These are phyloP conservation scores for Ceratocystis lukuohia DNA, from an alignment of 2,329 filamentous ascomycete species.

Conservation along the genomic window DNA sequence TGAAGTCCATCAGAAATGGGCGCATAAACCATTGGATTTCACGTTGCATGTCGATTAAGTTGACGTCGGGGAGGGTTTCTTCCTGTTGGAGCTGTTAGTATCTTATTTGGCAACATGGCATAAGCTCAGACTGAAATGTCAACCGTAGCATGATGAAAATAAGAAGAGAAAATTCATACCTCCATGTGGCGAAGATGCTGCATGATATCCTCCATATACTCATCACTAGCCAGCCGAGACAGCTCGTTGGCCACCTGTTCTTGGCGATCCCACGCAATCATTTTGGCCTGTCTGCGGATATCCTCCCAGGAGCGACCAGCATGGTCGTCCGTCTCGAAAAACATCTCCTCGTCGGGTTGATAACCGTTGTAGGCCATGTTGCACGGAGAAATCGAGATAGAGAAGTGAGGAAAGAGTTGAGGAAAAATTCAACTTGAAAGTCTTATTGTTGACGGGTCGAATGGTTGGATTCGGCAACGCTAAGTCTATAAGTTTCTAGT, in stretches of 20 bases:
- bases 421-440: conserved; percentile 23
- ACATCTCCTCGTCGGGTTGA: conserved; percentile 33
- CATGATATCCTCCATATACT: conserved; percentile 90
- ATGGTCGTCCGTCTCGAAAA: conserved; percentile 43
- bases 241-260: conserved; percentile 81
- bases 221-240: conserved; percentile 69
- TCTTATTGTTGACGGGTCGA: neutral
- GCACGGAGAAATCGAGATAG: conserved; percentile 21
- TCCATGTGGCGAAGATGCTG: conserved; percentile 95
- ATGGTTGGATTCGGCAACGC: neutral
- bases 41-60: conserved; percentile 95
- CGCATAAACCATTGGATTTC: conserved; percentile 99
- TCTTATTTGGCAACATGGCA: neutral
- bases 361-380: conserved; percentile 34
- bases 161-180: conserved; percentile 31
- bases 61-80: conserved; percentile 87
- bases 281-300: conserved; percentile 61
- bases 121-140: conserved; percentile 10
- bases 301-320: conserved; percentile 44
- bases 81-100: conserved; percentile 31
- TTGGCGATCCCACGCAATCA: conserved; percentile 69
- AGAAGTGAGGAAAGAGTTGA: conserved; percentile 22
- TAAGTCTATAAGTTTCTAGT: neutral
- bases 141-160: too few relatives aligned
- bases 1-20: conserved; percentile 93